Evolutionary conservation across 2,329 filamentous ascomycete genomes (phyloP), one percentile per base, ranked within the genome.

Genomic region (Pseudocercospora eumusae): DNA sequence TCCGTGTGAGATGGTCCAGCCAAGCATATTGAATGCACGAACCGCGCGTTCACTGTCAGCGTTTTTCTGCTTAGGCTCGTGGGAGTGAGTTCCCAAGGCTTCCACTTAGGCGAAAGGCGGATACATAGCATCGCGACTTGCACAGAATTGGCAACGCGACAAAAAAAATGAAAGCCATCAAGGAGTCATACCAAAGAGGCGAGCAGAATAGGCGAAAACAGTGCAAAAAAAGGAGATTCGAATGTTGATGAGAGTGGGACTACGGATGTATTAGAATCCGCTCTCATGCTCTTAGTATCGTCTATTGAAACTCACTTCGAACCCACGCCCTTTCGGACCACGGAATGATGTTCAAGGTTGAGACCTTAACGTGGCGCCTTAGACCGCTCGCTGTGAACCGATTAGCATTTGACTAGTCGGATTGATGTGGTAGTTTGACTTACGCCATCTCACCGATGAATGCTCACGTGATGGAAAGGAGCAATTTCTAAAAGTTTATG

Each of bases 301-400:
- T 8, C 6, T 4, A 53, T 9, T 53, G 20, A 15, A 10, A 25
- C 58, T 55, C 27, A 60, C 58, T 71, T 71, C 64, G 69, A 71
- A 71, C 69, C 68, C 69, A 36, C 33, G 33, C 33, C 33, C 33
- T 70, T 70, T 70, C 68, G 69, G 68, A 71, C 69, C 64, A 70
- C 66, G 68, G 69, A 63, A 59, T 61, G 13, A 42, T 52, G 27
- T 60, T 50, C 54, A 42, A 44, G 36, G 28, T 27, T 47, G 28
- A 57, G 44, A 63, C 68, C 68, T 70, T 69, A 70, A 70, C 47
- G 47, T 50, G 47, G 47, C 67, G 66, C 68, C 69, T 71, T 70
- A 72, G 69, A 71, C 69, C 68, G 68, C 68, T 70, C 68, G 45
- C 44, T 54, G 15, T n/a, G 15, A n/a, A 25, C 6, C 31, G 15